Conservation (phyloP, 148 eudicot genomes). For the Simmondsia chinensis region DNA sequence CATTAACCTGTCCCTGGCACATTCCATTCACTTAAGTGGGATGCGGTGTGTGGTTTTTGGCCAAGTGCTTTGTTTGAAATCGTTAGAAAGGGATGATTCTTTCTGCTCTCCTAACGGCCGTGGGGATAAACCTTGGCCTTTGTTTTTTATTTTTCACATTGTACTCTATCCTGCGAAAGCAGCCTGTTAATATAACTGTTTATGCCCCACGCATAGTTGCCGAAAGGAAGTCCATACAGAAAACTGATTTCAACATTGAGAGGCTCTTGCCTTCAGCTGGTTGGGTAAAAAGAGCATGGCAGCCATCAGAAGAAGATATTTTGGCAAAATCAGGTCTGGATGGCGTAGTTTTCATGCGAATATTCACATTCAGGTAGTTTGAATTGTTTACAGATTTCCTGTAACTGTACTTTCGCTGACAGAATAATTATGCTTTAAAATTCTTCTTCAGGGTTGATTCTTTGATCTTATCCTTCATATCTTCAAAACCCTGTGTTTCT, state of each 20-base stretch:
- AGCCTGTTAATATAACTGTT: conserved; percentile 42
- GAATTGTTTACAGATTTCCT: too few relatives aligned
- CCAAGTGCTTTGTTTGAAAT: background rate
- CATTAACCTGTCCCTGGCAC: background rate
- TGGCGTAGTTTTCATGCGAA: conserved; percentile 68
- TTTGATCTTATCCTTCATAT: too few relatives aligned
- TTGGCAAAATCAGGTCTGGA: conserved; percentile 62
- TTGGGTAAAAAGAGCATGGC: conserved; percentile 78
- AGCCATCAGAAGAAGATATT: conserved; percentile 61
- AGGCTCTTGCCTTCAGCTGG: conserved; percentile 54
- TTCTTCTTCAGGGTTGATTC: too few relatives aligned
- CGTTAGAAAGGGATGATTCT: conserved; percentile 44
- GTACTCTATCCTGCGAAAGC: conserved; percentile 63
- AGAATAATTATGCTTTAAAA: too few relatives aligned
- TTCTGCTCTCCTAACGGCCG: conserved; percentile 78
- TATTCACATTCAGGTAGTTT: conserved; percentile 54
- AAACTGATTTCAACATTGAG: conserved; percentile 37
- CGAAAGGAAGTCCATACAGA: conserved; percentile 30
- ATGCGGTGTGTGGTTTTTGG: too few relatives aligned
- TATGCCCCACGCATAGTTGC: conserved; percentile 69
- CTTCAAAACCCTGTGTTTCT: background rate
- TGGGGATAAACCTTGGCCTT: conserved; percentile 74
- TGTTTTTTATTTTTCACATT: conserved; percentile 49
- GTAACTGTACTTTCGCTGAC: too few relatives aligned
- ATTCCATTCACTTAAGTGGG: too few relatives aligned